Evolutionary conservation across 1,284 basidiomycete genomes (phyloP).

Genomic region (Porodaedalea pini): DNA sequence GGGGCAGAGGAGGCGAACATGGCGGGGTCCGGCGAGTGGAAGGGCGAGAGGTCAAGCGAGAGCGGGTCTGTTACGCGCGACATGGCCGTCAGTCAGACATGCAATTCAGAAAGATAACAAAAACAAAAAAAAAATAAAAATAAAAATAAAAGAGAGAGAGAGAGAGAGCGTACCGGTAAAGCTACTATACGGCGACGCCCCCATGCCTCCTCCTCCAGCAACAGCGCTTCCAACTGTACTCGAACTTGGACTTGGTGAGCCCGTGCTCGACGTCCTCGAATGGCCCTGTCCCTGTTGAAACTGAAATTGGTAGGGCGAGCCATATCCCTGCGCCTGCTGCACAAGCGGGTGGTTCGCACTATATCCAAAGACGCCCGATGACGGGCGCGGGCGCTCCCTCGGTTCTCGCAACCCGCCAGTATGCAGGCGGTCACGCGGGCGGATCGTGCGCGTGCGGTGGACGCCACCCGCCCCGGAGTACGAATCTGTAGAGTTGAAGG

Average conservation of each 20-base stretch:
- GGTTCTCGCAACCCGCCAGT: background rate
- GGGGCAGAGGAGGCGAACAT: background rate
- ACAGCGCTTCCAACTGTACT: slow-evolving; percentile 8
- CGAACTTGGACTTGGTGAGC: slow-evolving; percentile 47
- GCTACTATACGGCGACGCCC: slow-evolving; percentile 14
- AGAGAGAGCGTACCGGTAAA: slow-evolving; percentile 7
- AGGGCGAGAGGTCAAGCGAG: background rate
- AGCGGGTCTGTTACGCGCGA: slow-evolving; percentile 8
- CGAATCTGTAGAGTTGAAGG: background rate
- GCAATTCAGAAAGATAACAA: background rate
- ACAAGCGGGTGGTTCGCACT: slow-evolving; percentile 12
- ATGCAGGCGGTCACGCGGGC: background rate
- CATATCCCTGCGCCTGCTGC: background rate
- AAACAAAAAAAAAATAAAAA: background rate
- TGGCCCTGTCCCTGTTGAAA: slow-evolving; percentile 31
- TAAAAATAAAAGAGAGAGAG: background rate
- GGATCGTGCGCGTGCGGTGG: background rate
- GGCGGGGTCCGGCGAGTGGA: slow-evolving; percentile 3
- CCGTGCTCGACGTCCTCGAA: slow-evolving; percentile 58
- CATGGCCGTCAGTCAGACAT: too few species aligned
- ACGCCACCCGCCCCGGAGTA: background rate
- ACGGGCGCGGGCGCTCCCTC: slow-evolving; percentile 2
- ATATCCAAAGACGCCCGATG: slow-evolving; percentile 14
- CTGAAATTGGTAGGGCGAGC: background rate
- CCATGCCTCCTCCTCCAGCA: background rate